Conservation (phyloP, 441 rosid genomes). For the Manihot esculenta region DNA sequence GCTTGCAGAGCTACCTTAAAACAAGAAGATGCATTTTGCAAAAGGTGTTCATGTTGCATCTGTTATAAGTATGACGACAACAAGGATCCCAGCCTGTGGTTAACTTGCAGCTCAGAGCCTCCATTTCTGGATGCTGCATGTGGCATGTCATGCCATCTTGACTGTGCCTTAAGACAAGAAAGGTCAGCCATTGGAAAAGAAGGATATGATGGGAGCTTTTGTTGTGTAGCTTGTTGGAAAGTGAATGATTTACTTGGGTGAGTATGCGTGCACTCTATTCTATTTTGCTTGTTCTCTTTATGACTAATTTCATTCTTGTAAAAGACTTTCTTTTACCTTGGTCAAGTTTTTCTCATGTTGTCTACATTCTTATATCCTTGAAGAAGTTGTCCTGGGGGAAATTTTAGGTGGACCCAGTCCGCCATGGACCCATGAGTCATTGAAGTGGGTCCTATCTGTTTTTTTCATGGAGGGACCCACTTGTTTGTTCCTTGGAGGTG, state of each 20-base stretch:
- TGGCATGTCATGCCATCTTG: conserved; percentile 91
- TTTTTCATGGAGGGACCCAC: no score
- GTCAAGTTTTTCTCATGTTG: background rate
- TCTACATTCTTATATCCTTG: background rate
- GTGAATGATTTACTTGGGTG: conserved; percentile 89
- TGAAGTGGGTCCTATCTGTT: no score
- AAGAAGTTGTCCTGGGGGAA: background rate
- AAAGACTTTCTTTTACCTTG: background rate
- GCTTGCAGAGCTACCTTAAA: conserved; percentile 82
- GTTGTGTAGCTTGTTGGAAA: conserved; percentile 74
- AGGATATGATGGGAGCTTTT: conserved; percentile 69
- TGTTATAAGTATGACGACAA: conserved; percentile 85
- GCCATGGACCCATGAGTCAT: no score
- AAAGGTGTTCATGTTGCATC: conserved; percentile 90
- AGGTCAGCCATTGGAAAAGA: conserved; percentile 63
- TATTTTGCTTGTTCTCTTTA: background rate
- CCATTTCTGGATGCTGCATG: conserved; percentile 68
- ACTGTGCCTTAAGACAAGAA: conserved; percentile 75
- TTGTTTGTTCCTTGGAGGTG: no score
- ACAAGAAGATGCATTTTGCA: conserved; percentile 69
- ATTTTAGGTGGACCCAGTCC: no score
- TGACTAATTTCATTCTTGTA: background rate
- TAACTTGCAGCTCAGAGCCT: conserved; percentile 71
- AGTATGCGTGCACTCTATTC: conserved; percentile 12
- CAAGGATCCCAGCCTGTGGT: conserved; percentile 97